Percentiles rank a stretch among this genome's conserved stretches.
Conservation (phyloP, 768 basidiomycete genomes). For the Piloderma croceum region DNA sequence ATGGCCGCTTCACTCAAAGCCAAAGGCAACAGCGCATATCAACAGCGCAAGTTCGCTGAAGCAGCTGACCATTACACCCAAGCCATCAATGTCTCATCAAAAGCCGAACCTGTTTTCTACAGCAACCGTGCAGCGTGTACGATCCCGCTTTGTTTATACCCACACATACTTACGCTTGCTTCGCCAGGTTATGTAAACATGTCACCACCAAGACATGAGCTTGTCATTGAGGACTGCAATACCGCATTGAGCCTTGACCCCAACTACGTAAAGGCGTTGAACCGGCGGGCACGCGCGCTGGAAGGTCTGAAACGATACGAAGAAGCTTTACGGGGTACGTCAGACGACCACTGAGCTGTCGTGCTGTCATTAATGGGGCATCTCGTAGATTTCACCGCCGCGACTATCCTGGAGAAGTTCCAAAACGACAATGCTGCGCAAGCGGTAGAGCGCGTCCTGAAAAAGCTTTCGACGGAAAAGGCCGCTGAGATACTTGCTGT, state of each 20-base stretch:
- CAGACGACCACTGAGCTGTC: not conserved
- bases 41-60: conserved; percentile 49
- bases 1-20: conserved; percentile 62
- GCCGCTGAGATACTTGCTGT: conserved; percentile 69
- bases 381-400: conserved; percentile 89
- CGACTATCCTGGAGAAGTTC: conserved; percentile 92
- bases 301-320: conserved; percentile 71
- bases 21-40: conserved; percentile 68
- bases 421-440: conserved; percentile 71
- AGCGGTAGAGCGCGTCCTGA: conserved; percentile 88
- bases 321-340: conserved; percentile 74
- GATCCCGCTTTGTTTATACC: too few species aligned
- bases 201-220: conserved; percentile 74
- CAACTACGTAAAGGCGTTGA: conserved; percentile 85
- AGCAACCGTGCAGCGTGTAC: conserved; percentile 98
- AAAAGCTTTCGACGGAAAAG: conserved; percentile 68
- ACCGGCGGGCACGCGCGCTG: conserved; percentile 80
- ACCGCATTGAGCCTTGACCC: conserved; percentile 78
- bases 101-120: conserved; percentile 88
- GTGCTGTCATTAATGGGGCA: not conserved
- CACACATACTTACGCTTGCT: too few species aligned
- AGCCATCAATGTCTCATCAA: conserved; percentile 69
- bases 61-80: conserved; percentile 67
- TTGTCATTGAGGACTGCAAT: conserved; percentile 85
- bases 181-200: conserved; percentile 97